Base-by-base conservation (phyloP, 2,329 filamentous ascomycete species). In the Meredithiella fracta region DNA sequence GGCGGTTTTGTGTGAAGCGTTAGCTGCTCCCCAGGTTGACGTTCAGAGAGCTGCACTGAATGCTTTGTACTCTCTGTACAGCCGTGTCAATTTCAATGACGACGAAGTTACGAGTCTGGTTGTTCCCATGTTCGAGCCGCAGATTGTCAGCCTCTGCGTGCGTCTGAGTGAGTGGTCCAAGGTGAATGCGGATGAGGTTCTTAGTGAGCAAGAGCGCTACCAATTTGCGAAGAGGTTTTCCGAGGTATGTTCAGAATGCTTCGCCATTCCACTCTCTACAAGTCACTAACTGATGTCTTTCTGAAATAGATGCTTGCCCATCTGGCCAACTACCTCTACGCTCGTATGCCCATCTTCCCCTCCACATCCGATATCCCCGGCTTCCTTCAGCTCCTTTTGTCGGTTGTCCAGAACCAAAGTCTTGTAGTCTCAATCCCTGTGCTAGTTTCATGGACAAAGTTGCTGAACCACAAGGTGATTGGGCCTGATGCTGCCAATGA, bases 341-440 rank as follows among this genome's bases (percentile, higher is more conserved):
- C 86, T 60, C 87, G 86, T 61, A 83, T 83, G 59, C 73, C 78
- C 26, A 73, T 79, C 47, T 73, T 91, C 37, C 82, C 85, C 1
- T 58, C 75, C 68, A 65, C 82, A 55, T 68, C 72, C 26, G 83
- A 92, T 64, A 73, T 91, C 11, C 75, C 81, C 34, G 81, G 80
- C 3, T 86, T 97, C 62, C 76, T 97, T 58, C 79, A 84, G 52
- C 79, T 98, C 56, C 76, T 96, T 49, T 78, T 91, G 59, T 74
- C 79, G 56, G 83, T 96, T 54, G 79, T 90, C 56, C 85, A 86
- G 62, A 88, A 86, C 67, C 82, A 85, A 63, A 97, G 92, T 66
- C 76, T 98, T 56, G 83, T 92, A 47, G 83, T 98, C 17, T 96
- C 92, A 1, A 96, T 97, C 63, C 91, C 92, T 1, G 82, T 94